Evolutionary conservation across 1,139 yeast genomes (phyloP).

Genomic region (Petasospora rhodanensis): DNA sequence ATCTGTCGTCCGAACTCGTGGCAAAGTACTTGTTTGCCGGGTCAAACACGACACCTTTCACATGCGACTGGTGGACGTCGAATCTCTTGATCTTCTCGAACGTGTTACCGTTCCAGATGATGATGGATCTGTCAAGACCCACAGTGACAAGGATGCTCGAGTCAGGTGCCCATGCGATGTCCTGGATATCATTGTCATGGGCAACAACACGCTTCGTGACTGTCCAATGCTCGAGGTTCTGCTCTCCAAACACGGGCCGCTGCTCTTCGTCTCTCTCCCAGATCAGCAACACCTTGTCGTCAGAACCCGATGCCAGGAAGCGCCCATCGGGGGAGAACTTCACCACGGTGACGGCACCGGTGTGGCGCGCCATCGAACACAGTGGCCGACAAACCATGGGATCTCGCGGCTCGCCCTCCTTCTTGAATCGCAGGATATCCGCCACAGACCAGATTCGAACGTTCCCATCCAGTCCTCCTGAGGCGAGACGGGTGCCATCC

Average conservation of each 20-base stretch:
- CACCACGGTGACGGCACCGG: conserved; percentile 92
- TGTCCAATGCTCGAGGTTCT: conserved; percentile 88
- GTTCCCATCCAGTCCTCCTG: conserved; percentile 95
- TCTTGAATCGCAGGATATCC: conserved; percentile 39
- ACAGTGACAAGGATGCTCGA: conserved; percentile 86
- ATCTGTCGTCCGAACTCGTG: conserved; percentile 92
- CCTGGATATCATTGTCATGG: conserved; percentile 96
- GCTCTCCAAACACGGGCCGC: conserved; percentile 47
- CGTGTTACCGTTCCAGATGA: conserved; percentile 90
- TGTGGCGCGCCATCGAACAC: conserved; percentile 79
- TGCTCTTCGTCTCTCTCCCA: conserved; percentile 86
- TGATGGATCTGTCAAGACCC: conserved; percentile 86
- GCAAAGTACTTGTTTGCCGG: conserved; percentile 98
- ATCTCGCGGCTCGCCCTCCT: conserved; percentile 24
- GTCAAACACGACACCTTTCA: conserved; percentile 93
- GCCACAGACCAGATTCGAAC: conserved; percentile 85
- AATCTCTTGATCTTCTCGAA: conserved; percentile 86
- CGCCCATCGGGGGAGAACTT: conserved; percentile 90
- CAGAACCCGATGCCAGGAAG: conserved; percentile 90
- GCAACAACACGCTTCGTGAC: conserved; percentile 89
- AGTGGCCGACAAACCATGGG: conserved; percentile 49
- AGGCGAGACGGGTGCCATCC: conserved; percentile 80
- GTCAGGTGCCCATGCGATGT: conserved; percentile 97
- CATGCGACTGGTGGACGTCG: conserved; percentile 92
- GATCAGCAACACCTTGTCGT: conserved; percentile 83